Evolutionary conservation across 2,329 filamentous ascomycete genomes (phyloP), one percentile per base, ranked within the genome.

Genomic region (Aureobasidium sp.): DNA sequence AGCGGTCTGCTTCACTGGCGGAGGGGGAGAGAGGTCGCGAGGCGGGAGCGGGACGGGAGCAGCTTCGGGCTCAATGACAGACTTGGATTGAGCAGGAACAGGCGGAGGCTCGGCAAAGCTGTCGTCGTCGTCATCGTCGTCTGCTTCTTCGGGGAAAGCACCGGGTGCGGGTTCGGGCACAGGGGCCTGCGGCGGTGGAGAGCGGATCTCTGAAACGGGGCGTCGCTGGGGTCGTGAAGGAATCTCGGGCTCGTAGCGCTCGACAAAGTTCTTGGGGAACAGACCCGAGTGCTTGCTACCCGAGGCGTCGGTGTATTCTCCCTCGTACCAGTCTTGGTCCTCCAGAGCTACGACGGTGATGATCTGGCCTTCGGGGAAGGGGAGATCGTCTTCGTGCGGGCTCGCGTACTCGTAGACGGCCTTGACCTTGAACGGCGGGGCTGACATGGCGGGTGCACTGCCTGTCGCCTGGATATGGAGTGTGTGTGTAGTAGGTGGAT

Each of bases 251-350:
- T 97, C 93, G 76, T 91, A 95, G 77, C 88, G 91, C 76, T 99
- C 94, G 71, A 99, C 94, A 73, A 99, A 99, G 78, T 97, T 99
- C 73, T 89, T 88, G 57, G 91, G 93, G 75, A 97, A 97, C 69
- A 97, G 89, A 68, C 93, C 93, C 71, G 92, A 87, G 72, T 87
- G 84, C 75, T 87, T 91, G 66, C 75, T 77, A 62, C 94, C 94
- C 58, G 81, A 76, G 64, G 86, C 84, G 75, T 95, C 90, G 66
- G 86, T 79, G 74, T 96, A 97, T 75, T 94, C 88, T 68, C 94
- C 93, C 66, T 84, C 85, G 73, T 94, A 96, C 94, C 92, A 97
- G 74, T 97, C 95, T 66, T 82, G 87, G 73, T 96, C 94, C 73
- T 97, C 94, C 75, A 90, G 86, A 64, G 92, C 92, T 48, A 88